A percentile compares a stretch with the other conserved stretches of the same genome.
These are phyloP conservation scores for Alnus glutinosa DNA, from an alignment of 306 rosid species.

Conservation along the genomic window DNA sequence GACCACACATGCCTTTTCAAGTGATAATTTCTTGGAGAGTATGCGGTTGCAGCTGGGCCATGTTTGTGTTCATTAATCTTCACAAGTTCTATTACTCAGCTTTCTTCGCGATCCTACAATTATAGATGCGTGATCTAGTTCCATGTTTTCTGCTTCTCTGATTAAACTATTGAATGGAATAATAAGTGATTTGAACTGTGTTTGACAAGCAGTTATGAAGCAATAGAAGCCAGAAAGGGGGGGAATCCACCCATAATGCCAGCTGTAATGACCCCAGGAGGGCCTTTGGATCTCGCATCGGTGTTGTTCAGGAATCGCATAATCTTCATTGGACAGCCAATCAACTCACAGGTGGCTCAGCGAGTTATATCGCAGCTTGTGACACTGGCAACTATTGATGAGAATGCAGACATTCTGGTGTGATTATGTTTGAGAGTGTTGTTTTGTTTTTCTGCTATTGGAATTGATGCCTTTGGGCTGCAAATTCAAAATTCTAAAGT, in stretches of 20 bases:
- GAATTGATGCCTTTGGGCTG: constrained; percentile 21
- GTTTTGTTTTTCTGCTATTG: constrained; percentile 2
- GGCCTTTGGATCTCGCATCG: constrained; percentile 81
- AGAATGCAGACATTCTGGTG: constrained; percentile 83
- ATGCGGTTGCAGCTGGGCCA: constrained; percentile 4
- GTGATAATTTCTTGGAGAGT: constrained; percentile 11
- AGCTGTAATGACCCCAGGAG: constrained; percentile 92
- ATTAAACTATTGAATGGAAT: constrained; percentile 8
- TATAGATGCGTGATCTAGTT: not conserved
- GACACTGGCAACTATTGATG: constrained; percentile 84
- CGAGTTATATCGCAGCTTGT: constrained; percentile 95
- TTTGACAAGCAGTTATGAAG: constrained; percentile 54
- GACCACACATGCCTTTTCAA: not conserved
- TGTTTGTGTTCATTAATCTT: not conserved
- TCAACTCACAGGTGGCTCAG: constrained; percentile 83
- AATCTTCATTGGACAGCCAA: constrained; percentile 91
- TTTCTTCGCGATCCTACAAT: constrained; percentile 2
- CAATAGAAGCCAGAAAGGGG: constrained; percentile 57
- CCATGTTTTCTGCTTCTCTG: not conserved
- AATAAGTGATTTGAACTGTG: constrained; percentile 26
- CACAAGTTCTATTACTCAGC: constrained; percentile 3
- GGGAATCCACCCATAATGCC: constrained; percentile 88
- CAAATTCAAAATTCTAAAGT: not conserved
- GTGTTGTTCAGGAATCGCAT: constrained; percentile 89
- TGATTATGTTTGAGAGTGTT: constrained; percentile 24